Base-by-base conservation (phyloP, 2,329 filamentous ascomycete genomes). In the Cercospora sp. region DNA sequence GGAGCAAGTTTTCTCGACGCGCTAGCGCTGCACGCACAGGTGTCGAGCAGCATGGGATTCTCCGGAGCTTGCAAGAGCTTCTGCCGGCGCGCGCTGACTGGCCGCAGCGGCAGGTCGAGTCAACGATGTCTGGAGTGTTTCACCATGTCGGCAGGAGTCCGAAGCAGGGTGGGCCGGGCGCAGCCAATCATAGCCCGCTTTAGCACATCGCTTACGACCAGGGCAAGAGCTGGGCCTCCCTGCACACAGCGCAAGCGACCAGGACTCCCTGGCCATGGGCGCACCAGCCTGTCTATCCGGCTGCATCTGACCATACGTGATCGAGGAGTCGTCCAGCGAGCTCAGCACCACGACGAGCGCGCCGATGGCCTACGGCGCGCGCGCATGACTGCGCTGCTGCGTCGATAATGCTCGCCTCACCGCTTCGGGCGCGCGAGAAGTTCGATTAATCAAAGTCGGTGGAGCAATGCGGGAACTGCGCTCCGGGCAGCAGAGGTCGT, bases 11-110 rank as follows among this genome's bases (percentile, higher is more conserved):
- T 64, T 51, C 28, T 61, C 24, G 28, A 24, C 21, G 49, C 63
- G 59, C 66, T 69, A 69, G 32, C 34, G 58, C 63, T 37, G 66
- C 63, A 65, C 66, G 58, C 66, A 63, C 49, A 60, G 51, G 63
- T 69, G 66, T 69, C 66, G 63, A 65, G 66, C 66, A 69, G 66
- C 62, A 66, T 63, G 66, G 63, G 57, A 69, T 69, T 66, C 66
- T 69, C 66, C 66, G 66, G 60, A 69, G 66, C 58, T 64, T 61
- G 65, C 45, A 24, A 43, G 21, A 61, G 37, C 57, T 60, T 61
- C 58, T 40, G 64, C 30, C 24, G 21, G 57, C 49, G 30, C 24
- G 59, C 40, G 32, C 45, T 68, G 62, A 58, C 61, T 63, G 66
- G 66, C 51, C 62, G 49, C 66, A 16, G 32, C 66, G 58, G 62